Evolutionary conservation across 2,329 filamentous ascomycete genomes (phyloP).

Genomic region (Cladophialophora immunda): DNA sequence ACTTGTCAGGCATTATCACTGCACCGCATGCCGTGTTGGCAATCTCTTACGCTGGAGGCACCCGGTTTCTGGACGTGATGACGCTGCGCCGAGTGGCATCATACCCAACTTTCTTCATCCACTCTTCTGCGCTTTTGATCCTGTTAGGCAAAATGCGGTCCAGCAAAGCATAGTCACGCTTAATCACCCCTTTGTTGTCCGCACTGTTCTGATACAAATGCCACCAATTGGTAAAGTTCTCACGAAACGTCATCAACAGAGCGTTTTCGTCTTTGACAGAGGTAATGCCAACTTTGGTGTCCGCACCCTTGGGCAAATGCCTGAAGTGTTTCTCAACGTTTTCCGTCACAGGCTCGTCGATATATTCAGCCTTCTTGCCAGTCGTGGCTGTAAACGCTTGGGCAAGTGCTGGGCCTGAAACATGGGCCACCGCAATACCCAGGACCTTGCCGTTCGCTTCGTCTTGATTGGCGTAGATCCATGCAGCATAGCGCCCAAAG

Average conservation of each 20-base stretch:
- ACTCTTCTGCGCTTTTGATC: constrained; percentile 59
- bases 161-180: constrained; percentile 58
- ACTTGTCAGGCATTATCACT: not conserved
- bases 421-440: constrained; percentile 52
- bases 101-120: constrained; percentile 47
- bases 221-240: constrained; percentile 64
- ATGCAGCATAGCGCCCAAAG: constrained; percentile 57
- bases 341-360: constrained; percentile 47
- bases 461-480: constrained; percentile 57
- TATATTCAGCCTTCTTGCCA: constrained; percentile 50
- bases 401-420: constrained; percentile 52
- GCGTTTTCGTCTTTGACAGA: constrained; percentile 46
- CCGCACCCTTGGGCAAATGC: constrained; percentile 23
- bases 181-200: constrained; percentile 52
- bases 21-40: not conserved
- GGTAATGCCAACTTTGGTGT: constrained; percentile 37
- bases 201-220: constrained; percentile 55
- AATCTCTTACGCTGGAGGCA: not conserved
- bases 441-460: constrained; percentile 56
- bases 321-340: constrained; percentile 41
- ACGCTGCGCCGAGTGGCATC: constrained; percentile 4
- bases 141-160: constrained; percentile 61
- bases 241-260: constrained; percentile 48
- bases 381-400: constrained; percentile 54
- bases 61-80: not conserved